Evolutionary conservation across 2,329 filamentous ascomycete species (phyloP), one percentile per base, ranked within the genome.

Genomic region (Grosmannia serpens): DNA sequence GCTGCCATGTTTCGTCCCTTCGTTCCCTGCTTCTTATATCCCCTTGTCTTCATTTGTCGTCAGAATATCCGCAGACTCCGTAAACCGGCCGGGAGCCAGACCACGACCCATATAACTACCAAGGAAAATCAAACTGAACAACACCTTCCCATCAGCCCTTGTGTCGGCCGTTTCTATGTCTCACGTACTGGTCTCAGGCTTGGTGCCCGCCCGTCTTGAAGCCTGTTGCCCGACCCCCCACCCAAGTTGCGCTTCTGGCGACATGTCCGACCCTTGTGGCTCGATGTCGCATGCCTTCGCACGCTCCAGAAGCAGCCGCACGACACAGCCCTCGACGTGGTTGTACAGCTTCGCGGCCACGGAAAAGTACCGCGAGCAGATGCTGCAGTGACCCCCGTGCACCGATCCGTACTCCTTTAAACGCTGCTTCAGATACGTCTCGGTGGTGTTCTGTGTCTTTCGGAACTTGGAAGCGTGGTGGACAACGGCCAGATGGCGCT

Each of bases 401-500:
- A 59, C n/a, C 9, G 38, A 13, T 3, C 53, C 27, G 20, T 59
- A 56, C 15, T 57, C 54, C 24, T 47, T 53, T 7, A 59, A 41
- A 4, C 50, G 54, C 15, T n/a, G 26, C 20, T 56, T 46, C 13
- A 59, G 41, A 31, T 53, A 59, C 8, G 29, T n/a, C 55, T 59
- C 58, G 2, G 58, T 59, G 8, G 50, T 38, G 58, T 59, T 59
- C 17, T 44, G 58, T 4, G 55, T 31, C 38, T 59, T 59, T 1
- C 58, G 58, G n/a, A 53, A 59, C 44, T 57, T 57, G 50, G 54
- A 54, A 1, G 58, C 58, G 15, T 56, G 33, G 31, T 59, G 58
- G 17, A 59, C 54, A 24, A 55, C 58, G 4, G 58, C 58, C 26
- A 59, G 50, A 46, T 59, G 58, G 3, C 58, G 58, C 29, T 59